Base-by-base conservation (phyloP, 768 basidiomycete species). In the Auricularia sp. region DNA sequence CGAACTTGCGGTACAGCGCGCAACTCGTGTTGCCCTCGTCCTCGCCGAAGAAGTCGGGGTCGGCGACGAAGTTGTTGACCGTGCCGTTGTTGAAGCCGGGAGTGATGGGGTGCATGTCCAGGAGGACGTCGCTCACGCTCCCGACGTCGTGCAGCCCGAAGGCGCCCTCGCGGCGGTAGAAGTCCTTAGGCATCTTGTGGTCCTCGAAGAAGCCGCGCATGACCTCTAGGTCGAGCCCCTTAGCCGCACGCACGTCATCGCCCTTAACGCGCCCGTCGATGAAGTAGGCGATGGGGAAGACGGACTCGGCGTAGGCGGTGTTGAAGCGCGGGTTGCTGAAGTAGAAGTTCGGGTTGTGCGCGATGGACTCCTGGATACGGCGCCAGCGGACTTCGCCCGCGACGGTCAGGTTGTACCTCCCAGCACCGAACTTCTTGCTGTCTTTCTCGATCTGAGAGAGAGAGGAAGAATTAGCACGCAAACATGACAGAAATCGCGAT, bases 281-380 rank as follows among this genome's bases (percentile, higher is more conserved):
- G 65, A 66, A 66, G 47, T 54, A 66, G 11, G 37, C 36, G 42
- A 54, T 13, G 11, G 65, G 61, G 62, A 66, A 66, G 33, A 63
- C 33, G 18, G 62, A 13, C 61, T 66, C 65, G 24, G 65, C 61
- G 54, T 63, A 66, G 2, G 62, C 65, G 2, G 65, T 54, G 14
- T 35, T 14, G 44, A 45, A 63, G 16, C 65, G 65, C 21, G 62
- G 61, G 10, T 33, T 37, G 33, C 33, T 35, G 62, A 66, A 66
- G 45, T 37, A 44, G 47, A 66, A 63, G 29, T 66, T 47, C 13
- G 65, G 65, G 65, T 66, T 66, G 18, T 21, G 34, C 24, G 42
- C 45, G 42, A 63, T 54, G 18, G 33, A 35, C 13, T 63, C 65
- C 24, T 63, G 44, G 8, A 66, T 47, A 13, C 65, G 65, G 54